Evolutionary conservation across 345 rosid species (phyloP).

Genomic region (Turnera subulata): DNA sequence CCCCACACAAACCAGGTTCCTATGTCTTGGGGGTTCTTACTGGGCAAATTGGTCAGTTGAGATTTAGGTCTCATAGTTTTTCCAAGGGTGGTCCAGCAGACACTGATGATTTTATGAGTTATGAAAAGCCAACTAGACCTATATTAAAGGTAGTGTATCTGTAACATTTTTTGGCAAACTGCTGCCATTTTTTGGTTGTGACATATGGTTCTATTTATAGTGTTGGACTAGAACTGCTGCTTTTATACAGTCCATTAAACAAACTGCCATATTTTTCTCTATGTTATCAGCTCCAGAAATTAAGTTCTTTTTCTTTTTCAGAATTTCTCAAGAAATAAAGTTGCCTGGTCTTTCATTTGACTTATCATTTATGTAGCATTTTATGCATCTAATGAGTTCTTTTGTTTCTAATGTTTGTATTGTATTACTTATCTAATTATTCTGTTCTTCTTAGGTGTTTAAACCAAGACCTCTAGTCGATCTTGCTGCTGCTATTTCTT

Average conservation of each 20-base stretch:
- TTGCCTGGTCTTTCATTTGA: too few relatives aligned
- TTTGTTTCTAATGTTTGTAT: not conserved
- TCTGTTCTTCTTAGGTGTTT: conserved; percentile 51
- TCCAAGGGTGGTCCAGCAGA: conserved; percentile 96
- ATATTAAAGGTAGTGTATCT: conserved; percentile 62
- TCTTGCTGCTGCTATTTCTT: conserved; percentile 79
- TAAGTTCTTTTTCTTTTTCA: too few relatives aligned
- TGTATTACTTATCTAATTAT: conserved; percentile 21
- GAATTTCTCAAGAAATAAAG: too few relatives aligned
- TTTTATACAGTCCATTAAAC: not conserved
- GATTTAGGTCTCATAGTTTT: conserved; percentile 92
- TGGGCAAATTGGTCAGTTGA: conserved; percentile 89
- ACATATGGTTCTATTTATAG: not conserved
- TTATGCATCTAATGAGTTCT: too few relatives aligned
- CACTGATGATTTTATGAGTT: conserved; percentile 93
- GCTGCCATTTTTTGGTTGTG: not conserved
- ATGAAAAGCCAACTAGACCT: conserved; percentile 91
- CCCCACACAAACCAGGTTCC: conserved; percentile 92
- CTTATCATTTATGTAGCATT: too few relatives aligned
- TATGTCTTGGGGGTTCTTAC: conserved; percentile 92
- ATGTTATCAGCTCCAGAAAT: too few relatives aligned
- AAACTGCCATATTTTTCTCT: not conserved
- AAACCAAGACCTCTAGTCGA: conserved; percentile 95
- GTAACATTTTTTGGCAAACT: not conserved
- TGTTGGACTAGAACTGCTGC: not conserved